Percentiles rank a stretch among this genome's conserved stretches.
Evolutionary conservation across 1,284 basidiomycete species (phyloP).

Genomic region (Ganoderma multipileum): DNA sequence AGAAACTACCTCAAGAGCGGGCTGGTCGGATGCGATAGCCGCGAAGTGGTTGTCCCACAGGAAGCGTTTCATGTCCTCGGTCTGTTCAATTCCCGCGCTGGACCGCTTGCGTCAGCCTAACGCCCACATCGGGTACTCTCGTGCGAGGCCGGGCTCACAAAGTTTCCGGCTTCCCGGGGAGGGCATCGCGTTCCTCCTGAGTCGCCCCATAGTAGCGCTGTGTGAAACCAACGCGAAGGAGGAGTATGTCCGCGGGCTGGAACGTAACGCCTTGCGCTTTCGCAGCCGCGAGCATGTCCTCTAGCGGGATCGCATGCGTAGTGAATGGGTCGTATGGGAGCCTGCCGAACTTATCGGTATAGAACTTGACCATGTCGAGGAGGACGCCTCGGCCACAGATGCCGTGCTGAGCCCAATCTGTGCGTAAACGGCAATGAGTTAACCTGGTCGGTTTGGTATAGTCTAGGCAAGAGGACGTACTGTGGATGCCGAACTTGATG

Average conservation of each 20-base stretch:
- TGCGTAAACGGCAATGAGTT: neutral
- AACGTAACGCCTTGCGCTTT: conserved; percentile 56
- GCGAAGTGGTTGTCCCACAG: conserved; percentile 83
- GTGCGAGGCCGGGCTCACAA: conserved; percentile 30
- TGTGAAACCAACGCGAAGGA: conserved; percentile 73
- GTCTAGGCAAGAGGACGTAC: conserved; percentile 45
- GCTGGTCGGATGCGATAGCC: conserved; percentile 76
- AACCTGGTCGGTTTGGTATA: neutral
- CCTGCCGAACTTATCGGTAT: conserved; percentile 47
- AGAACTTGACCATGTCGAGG: conserved; percentile 66
- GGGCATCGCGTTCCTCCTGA: conserved; percentile 53
- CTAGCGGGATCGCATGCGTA: conserved; percentile 60
- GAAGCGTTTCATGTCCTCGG: conserved; percentile 75
- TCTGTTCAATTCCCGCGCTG: conserved; percentile 74
- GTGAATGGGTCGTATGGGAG: conserved; percentile 74
- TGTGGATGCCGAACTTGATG: conserved; percentile 70
- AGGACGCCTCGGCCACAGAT: conserved; percentile 77
- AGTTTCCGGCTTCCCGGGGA: conserved; percentile 53
- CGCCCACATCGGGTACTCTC: neutral
- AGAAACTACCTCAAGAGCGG: conserved; percentile 64
- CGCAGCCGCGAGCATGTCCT: conserved; percentile 68
- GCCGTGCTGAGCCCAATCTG: conserved; percentile 78
- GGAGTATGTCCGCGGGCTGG: conserved; percentile 63
- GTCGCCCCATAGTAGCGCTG: conserved; percentile 58
- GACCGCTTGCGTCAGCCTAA: neutral